Conservation (phyloP, 495 filamentous ascomycete species). For the Trichoderma gamsii region DNA sequence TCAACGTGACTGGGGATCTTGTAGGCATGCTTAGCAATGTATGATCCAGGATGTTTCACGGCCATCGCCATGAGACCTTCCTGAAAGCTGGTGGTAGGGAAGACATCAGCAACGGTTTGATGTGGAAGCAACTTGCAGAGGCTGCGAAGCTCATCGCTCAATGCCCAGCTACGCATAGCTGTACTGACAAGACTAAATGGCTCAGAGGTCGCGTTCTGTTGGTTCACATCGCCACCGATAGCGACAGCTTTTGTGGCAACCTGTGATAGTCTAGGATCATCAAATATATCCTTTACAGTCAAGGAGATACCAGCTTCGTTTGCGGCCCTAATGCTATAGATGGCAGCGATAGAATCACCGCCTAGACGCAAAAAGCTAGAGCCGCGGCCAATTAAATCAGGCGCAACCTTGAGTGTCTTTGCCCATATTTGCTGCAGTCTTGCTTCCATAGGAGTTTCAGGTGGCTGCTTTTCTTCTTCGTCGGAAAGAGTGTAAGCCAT, state of each 20-base stretch:
- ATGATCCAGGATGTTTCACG: conserved; percentile 34
- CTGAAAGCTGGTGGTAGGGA: conserved; percentile 50
- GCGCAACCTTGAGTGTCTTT: conserved; percentile 32
- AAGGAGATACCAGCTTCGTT: conserved; percentile 19
- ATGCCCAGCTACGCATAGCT: background rate
- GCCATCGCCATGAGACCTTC: conserved; percentile 48
- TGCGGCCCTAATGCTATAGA: conserved; percentile 40
- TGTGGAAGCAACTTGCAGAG: conserved; percentile 19
- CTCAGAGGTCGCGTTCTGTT: background rate
- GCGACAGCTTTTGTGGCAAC: conserved; percentile 7
- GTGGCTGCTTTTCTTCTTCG: conserved; percentile 26
- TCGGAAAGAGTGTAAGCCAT: conserved; percentile 31
- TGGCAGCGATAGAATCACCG: conserved; percentile 61
- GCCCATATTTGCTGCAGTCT: conserved; percentile 42
- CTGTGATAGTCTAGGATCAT: background rate
- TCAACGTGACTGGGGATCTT: conserved; percentile 37
- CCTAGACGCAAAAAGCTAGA: conserved; percentile 54
- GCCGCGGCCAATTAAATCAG: conserved; percentile 35
- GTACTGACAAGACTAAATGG: background rate
- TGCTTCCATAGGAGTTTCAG: conserved; percentile 36
- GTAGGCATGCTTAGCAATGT: conserved; percentile 37
- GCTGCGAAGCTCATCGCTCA: conserved; percentile 41
- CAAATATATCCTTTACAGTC: background rate
- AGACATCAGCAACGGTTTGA: background rate
- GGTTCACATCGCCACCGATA: conserved; percentile 20